These are phyloP conservation scores for Tilletia horrida DNA, from an alignment of 1,284 basidiomycete genomes.

Conservation along the genomic window DNA sequence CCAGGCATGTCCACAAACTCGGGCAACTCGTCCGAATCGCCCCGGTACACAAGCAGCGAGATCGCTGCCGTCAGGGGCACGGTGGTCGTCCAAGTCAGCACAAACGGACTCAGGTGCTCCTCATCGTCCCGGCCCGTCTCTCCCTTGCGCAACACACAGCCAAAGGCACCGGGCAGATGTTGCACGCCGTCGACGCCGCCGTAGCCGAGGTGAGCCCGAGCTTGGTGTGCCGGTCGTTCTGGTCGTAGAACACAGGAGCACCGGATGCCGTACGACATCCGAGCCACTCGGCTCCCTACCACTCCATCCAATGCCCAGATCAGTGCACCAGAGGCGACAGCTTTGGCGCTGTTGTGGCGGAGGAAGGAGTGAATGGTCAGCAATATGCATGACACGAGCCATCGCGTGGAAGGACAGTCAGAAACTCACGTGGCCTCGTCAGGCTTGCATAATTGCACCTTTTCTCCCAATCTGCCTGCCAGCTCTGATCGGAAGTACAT, in stretches of 20 bases:
- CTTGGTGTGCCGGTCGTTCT: constrained; percentile 16
- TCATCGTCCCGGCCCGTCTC: constrained; percentile 26
- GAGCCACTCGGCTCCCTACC: constrained; percentile 20
- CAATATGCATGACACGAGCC: background rate
- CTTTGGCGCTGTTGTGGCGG: constrained; percentile 16
- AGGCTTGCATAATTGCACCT: constrained; percentile 24
- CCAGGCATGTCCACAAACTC: constrained; percentile 26
- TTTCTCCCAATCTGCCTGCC: constrained; percentile 20
- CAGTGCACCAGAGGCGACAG: constrained; percentile 24
- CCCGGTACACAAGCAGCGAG: constrained; percentile 24
- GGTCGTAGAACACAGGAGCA: constrained; percentile 21
- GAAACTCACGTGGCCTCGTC: constrained; percentile 21
- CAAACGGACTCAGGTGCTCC: constrained; percentile 24
- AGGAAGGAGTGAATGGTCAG: background rate
- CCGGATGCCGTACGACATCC: constrained; percentile 24
- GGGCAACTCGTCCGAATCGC: constrained; percentile 20
- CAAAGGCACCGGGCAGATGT: constrained; percentile 25
- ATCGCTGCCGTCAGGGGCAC: constrained; percentile 23
- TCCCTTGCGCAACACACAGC: constrained; percentile 23
- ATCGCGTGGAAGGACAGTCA: background rate
- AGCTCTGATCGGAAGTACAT: constrained; percentile 25
- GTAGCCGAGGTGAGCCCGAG: constrained; percentile 19
- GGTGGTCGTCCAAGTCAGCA: constrained; percentile 21
- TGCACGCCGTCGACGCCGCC: constrained; percentile 23
- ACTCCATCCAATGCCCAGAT: constrained; percentile 26